Base-by-base conservation (phyloP, 495 filamentous ascomycete genomes). In the Gamarada debralockiae region DNA sequence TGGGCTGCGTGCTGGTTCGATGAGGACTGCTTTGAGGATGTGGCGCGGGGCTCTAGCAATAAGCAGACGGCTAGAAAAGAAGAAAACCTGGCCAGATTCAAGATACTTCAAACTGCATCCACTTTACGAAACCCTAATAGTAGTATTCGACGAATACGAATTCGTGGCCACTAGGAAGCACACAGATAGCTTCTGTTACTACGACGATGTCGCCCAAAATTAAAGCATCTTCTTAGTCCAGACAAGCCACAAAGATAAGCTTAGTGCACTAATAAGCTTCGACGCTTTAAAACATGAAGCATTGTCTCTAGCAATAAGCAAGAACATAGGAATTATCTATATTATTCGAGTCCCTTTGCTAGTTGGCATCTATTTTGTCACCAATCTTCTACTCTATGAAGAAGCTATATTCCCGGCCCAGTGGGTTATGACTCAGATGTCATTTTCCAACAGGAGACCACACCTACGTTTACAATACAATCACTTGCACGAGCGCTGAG, bases 201-300 rank as follows among this genome's bases (percentile, higher is more conserved):
- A 42, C 25, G 50, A 53, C 27, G 40, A 53, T 20, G 23, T 45
- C 36, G 50, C 50, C 41, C 50, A 53, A 31, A 31, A 44, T 12
- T 23, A 45, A 20, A 53, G 39, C 50, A 44, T 63, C 27, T n/a
- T 53, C 7, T 48, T 63, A 17, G 58, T 55, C 23, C 53, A 49
- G 25, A 63, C 60, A 3, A 58, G 57, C 21, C 48, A 55, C 21
- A 50, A 57, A 52, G 46, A 55, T 40, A 39, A 54, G 29, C 58
- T 60, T 37, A 57, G 57, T 50, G 43, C 53, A 48, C 58, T 55
- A 13, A 64, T 64, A 39, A 58, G 54, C 36, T 64, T 64, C 45
- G 58, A 61, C 23, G 40, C 54, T 36, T 53, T 53, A 22, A 53
- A 46, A 27, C 9, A 46, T 46, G 15, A 53, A 44, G 39, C 39